Conservation (phyloP, 768 basidiomycete genomes). For the Serendipita sp. region DNA sequence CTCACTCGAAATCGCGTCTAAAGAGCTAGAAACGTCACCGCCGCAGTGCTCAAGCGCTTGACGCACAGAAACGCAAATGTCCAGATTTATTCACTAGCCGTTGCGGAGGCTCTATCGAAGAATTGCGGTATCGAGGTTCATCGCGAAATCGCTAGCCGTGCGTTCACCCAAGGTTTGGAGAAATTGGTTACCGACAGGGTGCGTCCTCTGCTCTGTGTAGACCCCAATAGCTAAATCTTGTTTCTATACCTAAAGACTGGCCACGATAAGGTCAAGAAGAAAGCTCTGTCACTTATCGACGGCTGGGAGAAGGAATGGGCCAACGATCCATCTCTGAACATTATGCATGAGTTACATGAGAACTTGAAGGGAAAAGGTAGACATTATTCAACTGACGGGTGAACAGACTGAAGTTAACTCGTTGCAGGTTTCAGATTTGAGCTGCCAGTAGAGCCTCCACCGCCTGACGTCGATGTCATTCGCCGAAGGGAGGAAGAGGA, state of each 20-base stretch:
- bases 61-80: slow-evolving; percentile 93
- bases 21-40: slow-evolving; percentile 77
- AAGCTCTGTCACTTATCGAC: slow-evolving; percentile 55
- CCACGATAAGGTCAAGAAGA: slow-evolving; percentile 75
- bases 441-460: slow-evolving; percentile 40
- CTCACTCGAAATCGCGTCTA: slow-evolving; percentile 4
- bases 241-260: slow-evolving; percentile 45
- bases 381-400: slow-evolving; percentile 16
- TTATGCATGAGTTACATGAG: slow-evolving; percentile 85
- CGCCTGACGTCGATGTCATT: slow-evolving; percentile 59
- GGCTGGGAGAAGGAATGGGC: slow-evolving; percentile 79
- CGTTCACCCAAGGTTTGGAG: slow-evolving; percentile 82
- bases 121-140: slow-evolving; percentile 73
- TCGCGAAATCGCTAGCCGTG: slow-evolving; percentile 73
- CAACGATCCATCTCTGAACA: slow-evolving; percentile 57
- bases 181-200: slow-evolving; percentile 81
- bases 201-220: slow-evolving; percentile 8
- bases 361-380: slow-evolving; percentile 68
- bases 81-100: slow-evolving; percentile 79
- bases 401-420: background rate
- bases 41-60: slow-evolving; percentile 75
- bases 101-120: slow-evolving; percentile 80
- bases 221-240: slow-evolving; percentile 10
- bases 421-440: slow-evolving; percentile 57
- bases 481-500: slow-evolving; percentile 86